These are phyloP conservation scores for Lipomyces starkeyi DNA, from an alignment of 805 yeast species.

Conservation along the genomic window DNA sequence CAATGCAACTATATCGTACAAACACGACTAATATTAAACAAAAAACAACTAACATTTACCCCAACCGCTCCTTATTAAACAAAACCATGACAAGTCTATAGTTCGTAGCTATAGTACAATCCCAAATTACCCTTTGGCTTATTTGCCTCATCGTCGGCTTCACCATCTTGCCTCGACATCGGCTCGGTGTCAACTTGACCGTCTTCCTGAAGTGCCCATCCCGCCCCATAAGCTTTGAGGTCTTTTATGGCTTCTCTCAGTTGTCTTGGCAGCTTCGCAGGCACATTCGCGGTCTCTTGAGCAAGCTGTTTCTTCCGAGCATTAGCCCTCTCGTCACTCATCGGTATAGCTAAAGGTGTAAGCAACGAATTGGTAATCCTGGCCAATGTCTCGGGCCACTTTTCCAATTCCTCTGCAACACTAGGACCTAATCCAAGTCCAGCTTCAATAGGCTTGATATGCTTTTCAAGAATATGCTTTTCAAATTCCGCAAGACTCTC, in stretches of 20 bases:
- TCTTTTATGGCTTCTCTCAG: slow-evolving; percentile 3
- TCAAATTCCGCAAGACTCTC: slow-evolving; percentile 1
- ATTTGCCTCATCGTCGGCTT: neutral
- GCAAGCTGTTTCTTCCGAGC: slow-evolving; percentile 6
- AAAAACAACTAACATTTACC: neutral
- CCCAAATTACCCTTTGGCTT: neutral
- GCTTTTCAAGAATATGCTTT: slow-evolving; percentile 13
- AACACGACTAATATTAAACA: no score
- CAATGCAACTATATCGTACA: neutral
- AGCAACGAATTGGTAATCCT: neutral
- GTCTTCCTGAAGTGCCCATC: slow-evolving; percentile 23
- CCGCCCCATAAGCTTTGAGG: slow-evolving; percentile 19
- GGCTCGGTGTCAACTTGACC: slow-evolving; percentile 1
- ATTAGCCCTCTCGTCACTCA: slow-evolving; percentile 5
- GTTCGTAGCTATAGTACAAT: slow-evolving; percentile 7
- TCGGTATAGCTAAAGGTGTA: slow-evolving; percentile 24
- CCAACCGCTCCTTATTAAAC: neutral
- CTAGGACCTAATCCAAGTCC: slow-evolving; percentile 19
- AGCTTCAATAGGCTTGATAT: slow-evolving; percentile 10
- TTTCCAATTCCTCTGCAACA: neutral
- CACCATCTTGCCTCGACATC: neutral
- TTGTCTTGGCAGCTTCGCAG: slow-evolving; percentile 2
- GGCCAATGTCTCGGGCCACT: neutral
- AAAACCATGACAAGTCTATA: neutral
- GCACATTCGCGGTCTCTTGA: neutral